These are phyloP conservation scores for Ceratocystis huliohia DNA, from an alignment of 2,329 filamentous ascomycete species.

Conservation along the genomic window DNA sequence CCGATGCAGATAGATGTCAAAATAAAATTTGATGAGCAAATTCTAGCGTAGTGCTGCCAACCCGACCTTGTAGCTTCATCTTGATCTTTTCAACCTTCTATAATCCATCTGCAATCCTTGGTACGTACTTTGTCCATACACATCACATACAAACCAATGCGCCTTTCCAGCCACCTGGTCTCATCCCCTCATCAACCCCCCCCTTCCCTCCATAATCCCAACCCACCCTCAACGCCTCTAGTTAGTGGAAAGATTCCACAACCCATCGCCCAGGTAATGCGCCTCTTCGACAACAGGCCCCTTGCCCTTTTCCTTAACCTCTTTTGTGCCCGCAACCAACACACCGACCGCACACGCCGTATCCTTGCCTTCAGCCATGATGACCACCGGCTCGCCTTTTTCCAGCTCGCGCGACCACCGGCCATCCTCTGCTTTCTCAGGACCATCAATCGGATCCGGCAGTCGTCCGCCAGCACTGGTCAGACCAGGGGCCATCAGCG, in stretches of 20 bases:
- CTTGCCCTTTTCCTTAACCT: conserved; percentile 90
- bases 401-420: conserved; percentile 55
- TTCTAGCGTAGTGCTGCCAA: neutral
- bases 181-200: neutral
- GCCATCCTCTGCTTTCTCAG: conserved; percentile 37
- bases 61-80: neutral
- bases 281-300: conserved; percentile 86
- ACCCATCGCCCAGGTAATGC: conserved; percentile 84
- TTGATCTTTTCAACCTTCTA: neutral
- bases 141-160: neutral
- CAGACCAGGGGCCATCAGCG: conserved; percentile 89
- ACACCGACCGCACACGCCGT: conserved; percentile 80
- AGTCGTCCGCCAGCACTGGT: conserved; percentile 72
- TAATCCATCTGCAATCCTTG: neutral
- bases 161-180: neutral
- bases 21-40: neutral
- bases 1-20: neutral
- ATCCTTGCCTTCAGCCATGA: conserved; percentile 86
- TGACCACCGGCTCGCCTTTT: conserved; percentile 72
- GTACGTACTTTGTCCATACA: neutral
- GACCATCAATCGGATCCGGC: conserved; percentile 42
- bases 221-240: conserved; percentile 24
- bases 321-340: conserved; percentile 71
- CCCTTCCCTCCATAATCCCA: neutral
- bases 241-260: conserved; percentile 62